Conservation (phyloP, 2,329 filamentous ascomycete species). For the Cladosporium sp. region DNA sequence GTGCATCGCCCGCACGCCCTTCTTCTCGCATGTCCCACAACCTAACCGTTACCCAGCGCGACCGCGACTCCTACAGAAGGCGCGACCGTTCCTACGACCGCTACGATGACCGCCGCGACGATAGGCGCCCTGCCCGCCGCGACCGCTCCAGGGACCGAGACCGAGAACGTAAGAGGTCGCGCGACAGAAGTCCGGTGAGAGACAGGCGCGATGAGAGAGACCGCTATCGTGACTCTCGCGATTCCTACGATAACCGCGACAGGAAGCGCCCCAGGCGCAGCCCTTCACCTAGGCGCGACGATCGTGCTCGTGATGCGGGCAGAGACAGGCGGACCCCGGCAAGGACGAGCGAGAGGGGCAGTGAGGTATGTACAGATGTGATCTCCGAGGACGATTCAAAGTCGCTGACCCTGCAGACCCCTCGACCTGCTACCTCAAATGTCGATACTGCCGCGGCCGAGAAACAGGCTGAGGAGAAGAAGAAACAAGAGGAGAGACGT, state of each 20-base stretch:
- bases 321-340: conserved; percentile 42
- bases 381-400: background rate
- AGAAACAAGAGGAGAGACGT: conserved; percentile 59
- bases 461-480: conserved; percentile 17
- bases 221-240: conserved; percentile 17
- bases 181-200: conserved; percentile 20
- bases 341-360: conserved; percentile 42
- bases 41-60: conserved; percentile 4
- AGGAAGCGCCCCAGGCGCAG: conserved; percentile 19
- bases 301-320: conserved; percentile 47
- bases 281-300: conserved; percentile 18
- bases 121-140: conserved; percentile 19
- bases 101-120: conserved; percentile 20
- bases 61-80: conserved; percentile 17
- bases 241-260: conserved; percentile 20
- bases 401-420: conserved; percentile 18
- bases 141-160: conserved; percentile 19
- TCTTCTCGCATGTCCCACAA: background rate
- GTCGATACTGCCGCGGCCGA: conserved; percentile 12
- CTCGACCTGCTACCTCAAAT: conserved; percentile 18
- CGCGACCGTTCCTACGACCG: conserved; percentile 20
- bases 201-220: conserved; percentile 17
- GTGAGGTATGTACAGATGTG: conserved; percentile 52
- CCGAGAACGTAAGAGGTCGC: conserved; percentile 19
- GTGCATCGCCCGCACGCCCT: background rate